These are phyloP conservation scores for Thielaviopsis euricoi DNA, from an alignment of 2,329 filamentous ascomycete species.

Conservation along the genomic window DNA sequence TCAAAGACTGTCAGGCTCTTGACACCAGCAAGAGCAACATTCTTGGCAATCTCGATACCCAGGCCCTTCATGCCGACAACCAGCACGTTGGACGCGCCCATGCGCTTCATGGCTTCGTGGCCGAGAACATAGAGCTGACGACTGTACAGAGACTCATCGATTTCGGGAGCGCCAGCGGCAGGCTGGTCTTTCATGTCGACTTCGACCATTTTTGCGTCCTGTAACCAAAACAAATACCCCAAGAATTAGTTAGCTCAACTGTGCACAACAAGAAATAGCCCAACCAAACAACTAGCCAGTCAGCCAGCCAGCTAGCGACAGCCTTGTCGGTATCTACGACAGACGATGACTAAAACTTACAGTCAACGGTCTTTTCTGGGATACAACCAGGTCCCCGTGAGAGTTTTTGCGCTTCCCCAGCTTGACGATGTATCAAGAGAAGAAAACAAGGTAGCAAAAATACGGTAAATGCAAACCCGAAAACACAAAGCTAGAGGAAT, in stretches of 20 bases:
- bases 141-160: slow-evolving; percentile 60
- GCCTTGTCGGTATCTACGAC: neutral
- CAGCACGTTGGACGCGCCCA: slow-evolving; percentile 90
- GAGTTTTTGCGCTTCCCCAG: slow-evolving; percentile 55
- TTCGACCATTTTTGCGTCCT: slow-evolving; percentile 38
- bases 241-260: slow-evolving; percentile 10
- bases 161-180: slow-evolving; percentile 41
- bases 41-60: slow-evolving; percentile 97
- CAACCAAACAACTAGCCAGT: neutral
- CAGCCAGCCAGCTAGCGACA: neutral
- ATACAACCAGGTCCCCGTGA: slow-evolving; percentile 38
- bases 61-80: slow-evolving; percentile 84
- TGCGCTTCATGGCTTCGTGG: slow-evolving; percentile 91
- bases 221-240: slow-evolving; percentile 9
- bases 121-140: slow-evolving; percentile 56
- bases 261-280: neutral
- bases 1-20: slow-evolving; percentile 93
- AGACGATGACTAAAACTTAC: slow-evolving; percentile 25
- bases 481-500: neutral
- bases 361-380: slow-evolving; percentile 44
- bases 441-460: neutral
- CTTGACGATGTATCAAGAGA: slow-evolving; percentile 23
- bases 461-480: neutral
- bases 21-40: slow-evolving; percentile 91
- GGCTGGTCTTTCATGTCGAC: slow-evolving; percentile 30